These are phyloP conservation scores for Haematococcus sp. DNA, from an alignment of 139 green algal genomes.

Conservation along the genomic window DNA sequence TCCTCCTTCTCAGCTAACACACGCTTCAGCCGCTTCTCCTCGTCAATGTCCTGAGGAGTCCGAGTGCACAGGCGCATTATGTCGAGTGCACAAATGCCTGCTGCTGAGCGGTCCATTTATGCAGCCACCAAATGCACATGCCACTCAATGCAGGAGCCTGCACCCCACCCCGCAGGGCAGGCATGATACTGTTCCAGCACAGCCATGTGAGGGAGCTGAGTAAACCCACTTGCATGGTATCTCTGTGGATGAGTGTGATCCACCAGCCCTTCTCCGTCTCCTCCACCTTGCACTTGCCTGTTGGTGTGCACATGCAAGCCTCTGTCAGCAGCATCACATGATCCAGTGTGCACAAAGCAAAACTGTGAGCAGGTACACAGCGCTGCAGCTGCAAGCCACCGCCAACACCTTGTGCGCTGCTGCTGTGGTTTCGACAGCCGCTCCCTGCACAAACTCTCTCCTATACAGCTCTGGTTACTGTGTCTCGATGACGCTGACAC, in stretches of 20 bases:
- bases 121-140: not conserved
- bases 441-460: too few relatives aligned
- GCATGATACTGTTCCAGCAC: not conserved
- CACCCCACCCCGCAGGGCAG: not conserved
- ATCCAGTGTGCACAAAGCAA: not conserved
- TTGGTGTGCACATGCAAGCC: not conserved
- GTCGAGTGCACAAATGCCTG: not conserved
- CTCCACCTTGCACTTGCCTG: conserved; percentile 89
- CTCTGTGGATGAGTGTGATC: conserved; percentile 62
- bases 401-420: too few relatives aligned
- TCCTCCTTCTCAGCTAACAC: conserved; percentile 35
- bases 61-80: not conserved
- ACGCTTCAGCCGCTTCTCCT: conserved; percentile 42
- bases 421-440: too few relatives aligned
- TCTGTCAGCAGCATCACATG: not conserved
- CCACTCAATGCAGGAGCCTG: not conserved
- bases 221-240: conserved; percentile 20
- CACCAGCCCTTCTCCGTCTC: conserved; percentile 95
- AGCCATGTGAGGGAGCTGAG: not conserved
- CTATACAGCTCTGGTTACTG: too few relatives aligned
- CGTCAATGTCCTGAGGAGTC: conserved; percentile 29
- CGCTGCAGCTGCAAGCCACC: too few relatives aligned
- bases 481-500: too few relatives aligned
- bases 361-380: too few relatives aligned
- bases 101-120: not conserved